phyloP scores from a whole-genome alignment of 306 rosid species.

The Vachellia collinsii region DNA sequence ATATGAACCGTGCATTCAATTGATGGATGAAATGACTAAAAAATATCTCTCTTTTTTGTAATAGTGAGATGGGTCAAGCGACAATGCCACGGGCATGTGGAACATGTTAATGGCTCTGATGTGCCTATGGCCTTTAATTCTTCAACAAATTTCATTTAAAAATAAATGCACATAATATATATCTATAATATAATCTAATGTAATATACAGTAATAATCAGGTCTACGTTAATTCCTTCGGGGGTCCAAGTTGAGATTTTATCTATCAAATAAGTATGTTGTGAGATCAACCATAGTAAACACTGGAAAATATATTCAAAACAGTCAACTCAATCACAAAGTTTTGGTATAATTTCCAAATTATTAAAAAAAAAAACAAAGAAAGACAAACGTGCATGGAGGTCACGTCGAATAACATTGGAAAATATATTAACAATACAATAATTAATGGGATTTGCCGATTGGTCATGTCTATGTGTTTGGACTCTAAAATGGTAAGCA shows the following conservation, averaged over 20 bases:
- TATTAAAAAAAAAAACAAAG: no score
- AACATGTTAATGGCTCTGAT: not conserved
- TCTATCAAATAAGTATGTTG: not conserved
- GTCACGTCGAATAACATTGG: conserved; percentile 40
- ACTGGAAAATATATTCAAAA: not conserved
- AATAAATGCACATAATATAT: not conserved
- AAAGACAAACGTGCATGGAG: no score
- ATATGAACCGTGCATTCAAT: not conserved
- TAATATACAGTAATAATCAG: not conserved
- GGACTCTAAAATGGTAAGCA: no score
- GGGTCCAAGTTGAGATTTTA: not conserved
- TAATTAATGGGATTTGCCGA: no score
- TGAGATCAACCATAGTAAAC: not conserved
- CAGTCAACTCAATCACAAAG: no score
- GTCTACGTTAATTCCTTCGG: not conserved
- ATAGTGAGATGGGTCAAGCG: not conserved
- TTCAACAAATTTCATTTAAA: conserved; percentile 17
- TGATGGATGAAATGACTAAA: not conserved
- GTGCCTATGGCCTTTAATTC: not conserved
- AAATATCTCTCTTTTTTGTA: no score
- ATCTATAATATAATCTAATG: no score
- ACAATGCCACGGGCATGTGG: not conserved
- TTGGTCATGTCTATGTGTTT: no score
- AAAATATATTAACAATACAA: no score
- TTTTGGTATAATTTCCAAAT: no score